These are phyloP conservation scores for Periconia digitata DNA, from an alignment of 2,329 filamentous ascomycete species.

Conservation along the genomic window DNA sequence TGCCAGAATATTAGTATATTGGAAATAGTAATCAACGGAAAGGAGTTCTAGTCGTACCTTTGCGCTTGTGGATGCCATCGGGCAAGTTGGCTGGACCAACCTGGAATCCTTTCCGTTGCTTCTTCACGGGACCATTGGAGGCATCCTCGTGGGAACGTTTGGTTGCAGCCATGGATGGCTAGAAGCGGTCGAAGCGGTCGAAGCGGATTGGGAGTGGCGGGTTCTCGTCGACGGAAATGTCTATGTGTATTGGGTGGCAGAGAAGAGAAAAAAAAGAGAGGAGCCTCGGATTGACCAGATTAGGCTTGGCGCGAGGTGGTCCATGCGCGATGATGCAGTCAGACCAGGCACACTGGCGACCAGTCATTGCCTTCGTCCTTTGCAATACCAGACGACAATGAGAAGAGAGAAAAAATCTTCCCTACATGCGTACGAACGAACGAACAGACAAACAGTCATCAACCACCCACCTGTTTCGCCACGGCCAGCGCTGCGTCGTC, in stretches of 20 bases:
- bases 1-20: slow-evolving; percentile 37
- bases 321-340: too few species aligned
- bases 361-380: neutral
- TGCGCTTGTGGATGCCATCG: slow-evolving; percentile 83
- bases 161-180: slow-evolving; percentile 59
- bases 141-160: slow-evolving; percentile 59
- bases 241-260: neutral
- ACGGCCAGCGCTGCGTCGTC: too few species aligned
- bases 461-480: too few species aligned
- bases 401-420: neutral
- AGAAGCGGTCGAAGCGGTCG: too few species aligned
- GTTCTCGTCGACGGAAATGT: neutral
- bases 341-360: too few species aligned
- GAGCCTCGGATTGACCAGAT: too few species aligned
- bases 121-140: slow-evolving; percentile 44
- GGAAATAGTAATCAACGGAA: neutral
- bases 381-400: neutral
- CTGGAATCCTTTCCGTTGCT: slow-evolving; percentile 70
- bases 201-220: too few species aligned
- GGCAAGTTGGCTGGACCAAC: slow-evolving; percentile 89
- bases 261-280: too few species aligned
- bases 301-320: too few species aligned
- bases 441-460: too few species aligned
- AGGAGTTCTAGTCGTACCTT: slow-evolving; percentile 55
- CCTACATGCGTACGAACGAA: too few species aligned